Evolutionary conservation across 768 basidiomycete species (phyloP).

Genomic region (Hysterangium stoloniferum): DNA sequence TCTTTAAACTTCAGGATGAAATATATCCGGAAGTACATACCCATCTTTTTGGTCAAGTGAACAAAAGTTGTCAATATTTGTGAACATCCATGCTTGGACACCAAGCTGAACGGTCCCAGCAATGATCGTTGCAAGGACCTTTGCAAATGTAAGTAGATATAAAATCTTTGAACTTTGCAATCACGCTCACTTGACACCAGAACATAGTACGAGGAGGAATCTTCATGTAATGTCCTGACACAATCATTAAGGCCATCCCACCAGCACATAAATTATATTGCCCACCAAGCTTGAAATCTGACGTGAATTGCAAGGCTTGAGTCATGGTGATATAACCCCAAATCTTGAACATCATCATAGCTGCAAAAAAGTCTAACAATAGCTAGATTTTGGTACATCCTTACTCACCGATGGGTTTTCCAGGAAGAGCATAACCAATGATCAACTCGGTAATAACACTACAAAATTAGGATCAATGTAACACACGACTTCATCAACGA

Average conservation of each 20-base stretch:
- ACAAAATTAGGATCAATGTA: background rate
- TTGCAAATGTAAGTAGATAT: too few relatives aligned
- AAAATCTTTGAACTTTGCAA: too few relatives aligned
- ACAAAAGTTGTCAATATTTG: conserved; percentile 33
- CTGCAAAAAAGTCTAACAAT: background rate
- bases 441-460: conserved; percentile 69
- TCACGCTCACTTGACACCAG: conserved; percentile 43
- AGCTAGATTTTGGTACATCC: too few relatives aligned
- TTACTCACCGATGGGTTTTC: conserved; percentile 50
- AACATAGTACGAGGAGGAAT: conserved; percentile 81
- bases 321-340: conserved; percentile 48
- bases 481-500: too few relatives aligned
- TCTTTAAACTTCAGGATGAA: too few relatives aligned
- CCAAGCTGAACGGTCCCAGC: conserved; percentile 35
- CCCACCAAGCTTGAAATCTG: conserved; percentile 65
- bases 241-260: too few relatives aligned
- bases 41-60: conserved; percentile 14
- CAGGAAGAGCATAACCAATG: conserved; percentile 74
- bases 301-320: conserved; percentile 61
- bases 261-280: too few relatives aligned
- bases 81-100: conserved; percentile 41
- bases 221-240: conserved; percentile 75
- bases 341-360: conserved; percentile 71
- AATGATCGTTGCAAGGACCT: conserved; percentile 27
- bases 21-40: conserved; percentile 13